Conservation (phyloP, 306 rosid species). For the Chamaecrista fasciculata region DNA sequence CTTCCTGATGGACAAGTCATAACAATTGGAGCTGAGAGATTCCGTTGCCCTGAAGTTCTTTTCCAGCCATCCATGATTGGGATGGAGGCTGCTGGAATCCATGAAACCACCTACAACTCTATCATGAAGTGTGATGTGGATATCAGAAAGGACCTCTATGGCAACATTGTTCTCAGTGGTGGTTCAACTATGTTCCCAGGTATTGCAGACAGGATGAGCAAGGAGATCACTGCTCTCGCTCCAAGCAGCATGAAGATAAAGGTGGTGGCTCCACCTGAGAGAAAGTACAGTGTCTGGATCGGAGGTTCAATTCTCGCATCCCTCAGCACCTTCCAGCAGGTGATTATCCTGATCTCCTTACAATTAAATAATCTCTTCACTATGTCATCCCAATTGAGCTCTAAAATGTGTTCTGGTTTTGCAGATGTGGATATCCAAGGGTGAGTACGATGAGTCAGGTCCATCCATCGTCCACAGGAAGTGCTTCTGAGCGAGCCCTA, state of each 20-base stretch:
- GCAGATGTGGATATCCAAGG: conserved; percentile 98
- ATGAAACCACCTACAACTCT: conserved; percentile 95
- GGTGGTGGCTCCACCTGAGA: conserved; percentile 98
- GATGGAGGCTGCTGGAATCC: conserved; percentile 99
- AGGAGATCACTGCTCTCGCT: conserved; percentile 96
- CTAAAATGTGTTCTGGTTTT: conserved; percentile 25
- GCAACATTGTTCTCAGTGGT: conserved; percentile 96
- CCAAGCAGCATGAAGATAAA: conserved; percentile 99
- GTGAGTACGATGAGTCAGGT: conserved; percentile 93
- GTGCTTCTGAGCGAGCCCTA: conserved; percentile 73
- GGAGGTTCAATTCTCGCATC: conserved; percentile 99
- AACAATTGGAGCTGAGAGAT: conserved; percentile 97
- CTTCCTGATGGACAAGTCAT: conserved; percentile 92
- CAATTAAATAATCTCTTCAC: not conserved
- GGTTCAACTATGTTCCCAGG: conserved; percentile 99
- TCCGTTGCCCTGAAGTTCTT: conserved; percentile 95
- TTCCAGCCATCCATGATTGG: conserved; percentile 99
- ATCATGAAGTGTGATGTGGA: conserved; percentile 99
- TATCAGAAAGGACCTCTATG: conserved; percentile 91
- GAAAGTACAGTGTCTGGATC: conserved; percentile 98
- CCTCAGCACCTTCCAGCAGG: conserved; percentile 99
- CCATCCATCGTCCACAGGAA: conserved; percentile 98
- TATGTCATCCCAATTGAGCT: not conserved
- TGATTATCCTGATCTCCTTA: conserved; percentile 11
- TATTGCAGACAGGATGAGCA: conserved; percentile 97